These are phyloP conservation scores for Talaromyces sp. DNA, from an alignment of 2,329 filamentous ascomycete genomes.

Conservation along the genomic window DNA sequence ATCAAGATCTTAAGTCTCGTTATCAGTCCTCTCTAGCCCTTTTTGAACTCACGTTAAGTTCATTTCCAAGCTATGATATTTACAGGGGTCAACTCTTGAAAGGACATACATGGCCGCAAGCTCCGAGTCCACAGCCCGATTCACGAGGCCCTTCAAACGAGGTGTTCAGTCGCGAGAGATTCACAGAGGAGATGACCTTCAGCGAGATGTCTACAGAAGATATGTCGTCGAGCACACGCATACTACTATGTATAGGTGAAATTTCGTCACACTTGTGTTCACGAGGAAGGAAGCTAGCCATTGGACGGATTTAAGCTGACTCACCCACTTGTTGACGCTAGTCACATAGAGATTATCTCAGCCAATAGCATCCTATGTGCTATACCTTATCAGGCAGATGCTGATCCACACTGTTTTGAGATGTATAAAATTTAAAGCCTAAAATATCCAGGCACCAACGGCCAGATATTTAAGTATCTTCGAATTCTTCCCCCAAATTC, in stretches of 20 bases:
- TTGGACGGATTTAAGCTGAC: constrained; percentile 1
- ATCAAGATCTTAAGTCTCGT: neutral
- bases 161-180: too few species aligned
- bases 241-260: too few species aligned
- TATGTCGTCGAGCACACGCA: neutral
- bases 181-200: constrained; percentile 6
- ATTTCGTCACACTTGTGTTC: neutral
- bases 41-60: too few species aligned
- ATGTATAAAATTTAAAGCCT: neutral
- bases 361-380: neutral
- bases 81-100: too few species aligned
- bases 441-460: neutral
- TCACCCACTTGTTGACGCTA: neutral
- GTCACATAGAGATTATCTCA: neutral
- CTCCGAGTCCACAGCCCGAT: too few species aligned
- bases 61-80: too few species aligned
- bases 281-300: neutral
- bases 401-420: neutral
- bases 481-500: neutral
- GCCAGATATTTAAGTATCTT: neutral
- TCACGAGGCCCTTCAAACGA: too few species aligned
- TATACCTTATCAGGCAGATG: neutral
- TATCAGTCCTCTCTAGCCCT: too few species aligned
- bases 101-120: too few species aligned
- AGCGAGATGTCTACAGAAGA: constrained; percentile 3